These are phyloP conservation scores for Pleurotus cornucopiae DNA, from an alignment of 768 basidiomycete genomes.

Conservation along the genomic window DNA sequence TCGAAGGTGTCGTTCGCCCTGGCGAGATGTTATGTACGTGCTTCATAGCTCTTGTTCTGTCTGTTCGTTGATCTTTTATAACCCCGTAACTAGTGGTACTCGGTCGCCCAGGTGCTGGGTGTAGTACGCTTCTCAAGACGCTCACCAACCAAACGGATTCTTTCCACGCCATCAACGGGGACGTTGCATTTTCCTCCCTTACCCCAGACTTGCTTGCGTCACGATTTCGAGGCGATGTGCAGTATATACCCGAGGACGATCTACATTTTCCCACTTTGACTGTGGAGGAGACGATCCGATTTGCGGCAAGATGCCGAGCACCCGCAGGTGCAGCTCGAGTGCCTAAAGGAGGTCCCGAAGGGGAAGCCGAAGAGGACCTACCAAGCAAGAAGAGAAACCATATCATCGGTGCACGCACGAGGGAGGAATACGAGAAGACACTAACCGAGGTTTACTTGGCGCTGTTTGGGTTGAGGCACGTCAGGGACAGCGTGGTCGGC, in stretches of 20 bases:
- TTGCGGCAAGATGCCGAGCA: slow-evolving; percentile 2
- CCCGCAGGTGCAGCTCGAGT: neutral
- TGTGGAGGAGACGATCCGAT: slow-evolving; percentile 50
- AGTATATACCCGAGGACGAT: slow-evolving; percentile 82
- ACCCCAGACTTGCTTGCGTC: slow-evolving; percentile 56
- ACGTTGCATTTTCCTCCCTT: slow-evolving; percentile 75
- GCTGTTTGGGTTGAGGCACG: slow-evolving; percentile 75
- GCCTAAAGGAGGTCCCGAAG: neutral
- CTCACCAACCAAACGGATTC: slow-evolving; percentile 73
- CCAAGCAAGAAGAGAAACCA: neutral
- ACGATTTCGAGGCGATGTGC: slow-evolving; percentile 74
- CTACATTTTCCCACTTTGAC: slow-evolving; percentile 83
- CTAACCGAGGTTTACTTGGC: slow-evolving; percentile 56
- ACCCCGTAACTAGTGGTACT: slow-evolving; percentile 57
- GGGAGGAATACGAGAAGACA: slow-evolving; percentile 37
- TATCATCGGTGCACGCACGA: slow-evolving; percentile 20
- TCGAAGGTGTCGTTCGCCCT: slow-evolving; percentile 61
- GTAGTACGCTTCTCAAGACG: slow-evolving; percentile 77
- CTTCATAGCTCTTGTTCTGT: neutral
- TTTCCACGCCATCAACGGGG: slow-evolving; percentile 63
- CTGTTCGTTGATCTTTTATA: neutral
- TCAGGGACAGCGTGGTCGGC: slow-evolving; percentile 69
- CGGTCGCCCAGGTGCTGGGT: slow-evolving; percentile 82
- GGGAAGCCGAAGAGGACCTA: neutral
- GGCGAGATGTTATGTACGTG: slow-evolving; percentile 77